Evolutionary conservation across 2,329 filamentous ascomycete species (phyloP).

Genomic region (Aspergillus glaucus): DNA sequence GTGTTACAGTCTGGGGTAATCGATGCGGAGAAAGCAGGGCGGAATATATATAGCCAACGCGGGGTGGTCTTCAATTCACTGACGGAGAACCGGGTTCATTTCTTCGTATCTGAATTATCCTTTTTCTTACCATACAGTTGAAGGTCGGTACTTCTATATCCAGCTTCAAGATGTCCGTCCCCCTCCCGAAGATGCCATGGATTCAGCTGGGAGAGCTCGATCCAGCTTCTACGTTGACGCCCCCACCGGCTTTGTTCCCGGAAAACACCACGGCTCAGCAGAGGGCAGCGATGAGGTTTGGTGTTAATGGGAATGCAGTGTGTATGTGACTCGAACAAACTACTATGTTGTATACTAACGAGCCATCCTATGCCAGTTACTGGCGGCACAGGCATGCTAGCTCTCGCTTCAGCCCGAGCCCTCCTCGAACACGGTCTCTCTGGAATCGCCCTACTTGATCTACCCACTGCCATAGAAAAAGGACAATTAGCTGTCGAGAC

Average conservation of each 20-base stretch:
- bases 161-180: neutral
- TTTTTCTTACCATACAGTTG: too few species aligned
- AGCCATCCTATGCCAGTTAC: slow-evolving; percentile 44
- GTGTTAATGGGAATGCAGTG: slow-evolving; percentile 24
- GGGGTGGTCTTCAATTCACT: too few species aligned
- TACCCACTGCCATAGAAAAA: slow-evolving; percentile 39
- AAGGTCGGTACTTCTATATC: too few species aligned
- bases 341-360: neutral
- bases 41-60: too few species aligned
- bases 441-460: slow-evolving; percentile 56
- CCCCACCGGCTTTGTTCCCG: slow-evolving; percentile 19
- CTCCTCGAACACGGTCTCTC: slow-evolving; percentile 62
- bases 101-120: too few species aligned
- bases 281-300: slow-evolving; percentile 23
- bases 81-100: too few species aligned
- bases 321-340: slow-evolving; percentile 10
- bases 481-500: slow-evolving; percentile 37
- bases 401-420: slow-evolving; percentile 52
- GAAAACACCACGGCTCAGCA: slow-evolving; percentile 15
- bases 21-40: too few species aligned
- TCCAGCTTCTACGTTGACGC: slow-evolving; percentile 16
- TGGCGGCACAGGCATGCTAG: slow-evolving; percentile 60
- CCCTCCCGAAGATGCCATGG: slow-evolving; percentile 13
- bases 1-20: too few species aligned
- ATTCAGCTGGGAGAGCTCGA: slow-evolving; percentile 18